These are phyloP conservation scores for Mallotus repandus DNA, from an alignment of 441 rosid species.

Conservation along the genomic window DNA sequence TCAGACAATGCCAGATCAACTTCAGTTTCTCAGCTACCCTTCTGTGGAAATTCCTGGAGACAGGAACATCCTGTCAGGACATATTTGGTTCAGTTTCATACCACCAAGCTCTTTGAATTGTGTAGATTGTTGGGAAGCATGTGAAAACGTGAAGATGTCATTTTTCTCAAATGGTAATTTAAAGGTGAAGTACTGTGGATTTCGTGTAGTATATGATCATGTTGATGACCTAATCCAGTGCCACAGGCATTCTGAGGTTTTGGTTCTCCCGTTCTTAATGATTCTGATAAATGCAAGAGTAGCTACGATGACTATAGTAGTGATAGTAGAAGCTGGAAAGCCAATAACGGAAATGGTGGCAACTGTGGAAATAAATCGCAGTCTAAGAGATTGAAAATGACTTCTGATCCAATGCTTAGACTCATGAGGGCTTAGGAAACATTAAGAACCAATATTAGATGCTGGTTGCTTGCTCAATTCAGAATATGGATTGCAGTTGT, in stretches of 20 bases:
- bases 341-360: not conserved
- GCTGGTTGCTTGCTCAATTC: too few species aligned
- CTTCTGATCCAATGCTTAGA: not conserved
- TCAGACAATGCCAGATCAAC: not conserved
- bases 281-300: slow-evolving; percentile 6
- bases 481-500: too few species aligned
- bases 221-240: slow-evolving; percentile 16
- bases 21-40: slow-evolving; percentile 8
- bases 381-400: not conserved
- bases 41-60: not conserved
- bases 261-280: not conserved
- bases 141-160: slow-evolving; percentile 7
- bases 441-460: too few species aligned
- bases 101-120: slow-evolving; percentile 3
- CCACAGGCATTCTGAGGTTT: not conserved
- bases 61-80: not conserved
- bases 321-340: not conserved
- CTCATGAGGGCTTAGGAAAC: too few species aligned
- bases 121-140: slow-evolving; percentile 9
- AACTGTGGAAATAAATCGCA: not conserved
- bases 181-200: slow-evolving; percentile 20
- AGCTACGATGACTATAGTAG: not conserved
- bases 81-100: slow-evolving; percentile 22
- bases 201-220: slow-evolving; percentile 16
- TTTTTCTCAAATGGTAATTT: slow-evolving; percentile 5